Conservation (phyloP, 495 filamentous ascomycete species). For the Hypoxylon trugodes region DNA sequence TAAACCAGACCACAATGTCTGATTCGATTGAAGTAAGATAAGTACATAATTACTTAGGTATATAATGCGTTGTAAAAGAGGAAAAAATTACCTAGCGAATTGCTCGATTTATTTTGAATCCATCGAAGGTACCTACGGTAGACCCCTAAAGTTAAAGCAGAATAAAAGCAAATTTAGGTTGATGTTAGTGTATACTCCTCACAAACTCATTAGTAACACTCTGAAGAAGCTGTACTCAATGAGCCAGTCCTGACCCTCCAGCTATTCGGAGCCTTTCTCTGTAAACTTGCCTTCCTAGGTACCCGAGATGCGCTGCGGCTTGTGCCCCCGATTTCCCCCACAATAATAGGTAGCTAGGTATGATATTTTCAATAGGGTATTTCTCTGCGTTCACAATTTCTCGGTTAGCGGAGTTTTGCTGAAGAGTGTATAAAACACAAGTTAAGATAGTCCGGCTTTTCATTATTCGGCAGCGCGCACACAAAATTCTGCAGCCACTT, state of each 20-base stretch:
- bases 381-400: constrained; percentile 43
- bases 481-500: constrained; percentile 53
- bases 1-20: too few relatives aligned
- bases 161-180: too few relatives aligned
- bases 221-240: constrained; percentile 56
- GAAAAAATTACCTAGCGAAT: too few relatives aligned
- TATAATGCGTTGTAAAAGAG: too few relatives aligned
- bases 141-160: too few relatives aligned
- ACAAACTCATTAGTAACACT: constrained; percentile 52
- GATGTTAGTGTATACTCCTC: too few relatives aligned
- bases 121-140: too few relatives aligned
- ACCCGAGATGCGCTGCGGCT: constrained; percentile 46
- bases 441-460: constrained; percentile 52
- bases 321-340: constrained; percentile 52
- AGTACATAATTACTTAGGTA: too few relatives aligned
- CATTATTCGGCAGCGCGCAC: constrained; percentile 32
- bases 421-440: constrained; percentile 55
- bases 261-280: constrained; percentile 48
- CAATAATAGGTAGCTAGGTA: constrained; percentile 45
- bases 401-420: constrained; percentile 36
- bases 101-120: too few relatives aligned
- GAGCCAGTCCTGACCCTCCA: constrained; percentile 49
- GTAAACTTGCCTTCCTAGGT: constrained; percentile 49
- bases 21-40: too few relatives aligned
- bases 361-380: constrained; percentile 38